Evolutionary conservation across 306 rosid genomes (phyloP), one percentile per base, ranked within the genome.

Genomic region (Hylodesmum podocarpum): DNA sequence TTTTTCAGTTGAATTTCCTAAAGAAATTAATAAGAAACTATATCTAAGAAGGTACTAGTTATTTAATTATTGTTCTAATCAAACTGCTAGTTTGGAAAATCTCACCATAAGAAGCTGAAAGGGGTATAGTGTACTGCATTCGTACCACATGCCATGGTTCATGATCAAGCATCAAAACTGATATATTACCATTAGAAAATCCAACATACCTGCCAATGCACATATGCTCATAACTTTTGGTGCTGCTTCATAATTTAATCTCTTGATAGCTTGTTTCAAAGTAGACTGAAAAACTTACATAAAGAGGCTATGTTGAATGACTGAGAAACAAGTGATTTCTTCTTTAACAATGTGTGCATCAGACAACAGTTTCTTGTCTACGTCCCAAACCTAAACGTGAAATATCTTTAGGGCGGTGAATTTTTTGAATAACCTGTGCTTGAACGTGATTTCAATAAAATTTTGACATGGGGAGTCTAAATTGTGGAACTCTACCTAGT

Each of bases 371-470:
- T 90, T 91, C 80, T 82, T 81, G 58, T 86, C 92, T 40, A 92
- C 79, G 89, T 90, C 93, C 96, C 98, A 94, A 79, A 94, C 93
- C 98, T 94, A 81, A 36, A 59, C 37, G 25, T 58, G 76, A 81
- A 72, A 63, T 49, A 25, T 74, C 43, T 55, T 65, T 22, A 71
- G 44, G 6, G 24, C 37, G 54, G 58, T 62, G 50, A 72, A 73
- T 50, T 62, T 77, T 67, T 49, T 51, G 18, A 76, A 34, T 70
- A 18, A 68, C 64, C 4, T 46, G 4, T 54, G n/a, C 39, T 47
- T 33, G 15, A 62, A 61, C 65, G 61, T 43, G 61, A 61, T 28
- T 27, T 46, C 7, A 37, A 27, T 25, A 44, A 36, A 47, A 49
- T 12, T 25, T 61, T 3, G 24, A 19, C 15, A 41, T 6, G 21